Evolutionary conservation across 768 basidiomycete species (phyloP).

Genomic region (Coprinopsis sp.): DNA sequence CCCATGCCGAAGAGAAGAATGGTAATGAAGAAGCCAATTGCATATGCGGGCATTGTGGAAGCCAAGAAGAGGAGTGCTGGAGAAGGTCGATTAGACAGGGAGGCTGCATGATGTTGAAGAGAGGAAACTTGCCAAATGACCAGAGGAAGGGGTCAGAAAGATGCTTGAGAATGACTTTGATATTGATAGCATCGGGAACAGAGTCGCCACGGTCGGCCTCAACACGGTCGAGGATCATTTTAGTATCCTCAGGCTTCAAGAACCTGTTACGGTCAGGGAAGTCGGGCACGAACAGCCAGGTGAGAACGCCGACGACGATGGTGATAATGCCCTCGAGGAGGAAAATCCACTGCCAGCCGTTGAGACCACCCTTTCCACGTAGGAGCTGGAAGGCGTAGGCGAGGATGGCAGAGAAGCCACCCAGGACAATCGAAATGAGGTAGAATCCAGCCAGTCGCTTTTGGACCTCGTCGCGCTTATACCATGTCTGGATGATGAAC

Average conservation of each 20-base stretch:
- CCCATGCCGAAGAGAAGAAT: slow-evolving; percentile 34
- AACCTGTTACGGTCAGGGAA: slow-evolving; percentile 34
- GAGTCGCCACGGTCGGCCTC: slow-evolving; percentile 36
- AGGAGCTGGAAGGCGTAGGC: slow-evolving; percentile 27
- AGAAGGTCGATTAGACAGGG: background rate
- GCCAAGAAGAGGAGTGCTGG: slow-evolving; percentile 35
- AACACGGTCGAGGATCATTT: slow-evolving; percentile 30
- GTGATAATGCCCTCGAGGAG: slow-evolving; percentile 30
- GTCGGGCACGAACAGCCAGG: slow-evolving; percentile 29
- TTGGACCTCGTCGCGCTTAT: slow-evolving; percentile 40
- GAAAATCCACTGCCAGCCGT: slow-evolving; percentile 37
- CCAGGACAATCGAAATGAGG: slow-evolving; percentile 26
- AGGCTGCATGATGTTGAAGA: background rate
- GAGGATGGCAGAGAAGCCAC: slow-evolving; percentile 25
- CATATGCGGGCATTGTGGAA: slow-evolving; percentile 34
- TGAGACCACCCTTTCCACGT: slow-evolving; percentile 23
- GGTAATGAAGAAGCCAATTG: slow-evolving; percentile 31
- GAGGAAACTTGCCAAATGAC: slow-evolving; percentile 26
- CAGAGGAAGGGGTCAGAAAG: slow-evolving; percentile 34
- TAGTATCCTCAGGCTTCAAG: slow-evolving; percentile 31
- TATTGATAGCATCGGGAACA: slow-evolving; percentile 29
- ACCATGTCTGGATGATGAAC: slow-evolving; percentile 40
- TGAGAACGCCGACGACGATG: slow-evolving; percentile 24
- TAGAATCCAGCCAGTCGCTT: slow-evolving; percentile 33
- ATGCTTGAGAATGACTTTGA: slow-evolving; percentile 27